phyloP scores from a whole-genome alignment of 805 yeast genomes.

The Pichia kluyveri region DNA sequence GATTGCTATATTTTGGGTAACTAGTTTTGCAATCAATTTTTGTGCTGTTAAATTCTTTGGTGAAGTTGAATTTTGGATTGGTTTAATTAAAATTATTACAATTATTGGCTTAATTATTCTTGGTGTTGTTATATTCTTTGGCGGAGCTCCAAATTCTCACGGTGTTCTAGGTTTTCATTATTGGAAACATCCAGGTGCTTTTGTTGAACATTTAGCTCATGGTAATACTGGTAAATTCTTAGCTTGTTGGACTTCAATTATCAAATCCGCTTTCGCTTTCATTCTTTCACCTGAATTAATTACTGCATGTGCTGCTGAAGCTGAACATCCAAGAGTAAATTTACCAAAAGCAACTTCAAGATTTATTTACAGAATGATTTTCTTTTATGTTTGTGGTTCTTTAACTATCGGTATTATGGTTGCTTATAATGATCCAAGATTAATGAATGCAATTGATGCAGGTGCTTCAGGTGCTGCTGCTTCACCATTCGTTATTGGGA shows the following conservation, averaged over 20 bases:
- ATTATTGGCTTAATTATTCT: slow-evolving; percentile 51
- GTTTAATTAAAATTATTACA: slow-evolving; percentile 55
- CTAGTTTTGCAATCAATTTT: slow-evolving; percentile 37
- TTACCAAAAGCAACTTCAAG: slow-evolving; percentile 55
- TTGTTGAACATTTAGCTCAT: slow-evolving; percentile 37
- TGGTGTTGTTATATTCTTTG: slow-evolving; percentile 49
- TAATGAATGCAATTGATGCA: slow-evolving; percentile 35
- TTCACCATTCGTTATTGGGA: slow-evolving; percentile 60
- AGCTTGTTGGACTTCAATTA: slow-evolving; percentile 53
- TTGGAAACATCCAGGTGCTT: slow-evolving; percentile 44
- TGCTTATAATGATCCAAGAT: slow-evolving; percentile 38
- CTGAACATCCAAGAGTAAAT: slow-evolving; percentile 47
- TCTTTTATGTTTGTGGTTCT: slow-evolving; percentile 50
- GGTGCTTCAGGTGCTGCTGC: slow-evolving; percentile 49
- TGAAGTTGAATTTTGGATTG: slow-evolving; percentile 57
- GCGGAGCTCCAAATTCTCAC: slow-evolving; percentile 47
- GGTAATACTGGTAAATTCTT: slow-evolving; percentile 56
- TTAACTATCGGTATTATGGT: slow-evolving; percentile 55
- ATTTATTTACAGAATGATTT: slow-evolving; percentile 52
- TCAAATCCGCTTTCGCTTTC: slow-evolving; percentile 60
- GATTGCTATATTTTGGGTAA: slow-evolving; percentile 44
- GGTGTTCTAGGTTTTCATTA: slow-evolving; percentile 59
- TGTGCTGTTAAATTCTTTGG: slow-evolving; percentile 32
- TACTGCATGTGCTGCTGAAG: slow-evolving; percentile 47
- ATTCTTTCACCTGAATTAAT: slow-evolving; percentile 58